Evolutionary conservation across 1,284 basidiomycete genomes (phyloP), one percentile per base, ranked within the genome.

Genomic region (Cutaneotrichosporon sp.): DNA sequence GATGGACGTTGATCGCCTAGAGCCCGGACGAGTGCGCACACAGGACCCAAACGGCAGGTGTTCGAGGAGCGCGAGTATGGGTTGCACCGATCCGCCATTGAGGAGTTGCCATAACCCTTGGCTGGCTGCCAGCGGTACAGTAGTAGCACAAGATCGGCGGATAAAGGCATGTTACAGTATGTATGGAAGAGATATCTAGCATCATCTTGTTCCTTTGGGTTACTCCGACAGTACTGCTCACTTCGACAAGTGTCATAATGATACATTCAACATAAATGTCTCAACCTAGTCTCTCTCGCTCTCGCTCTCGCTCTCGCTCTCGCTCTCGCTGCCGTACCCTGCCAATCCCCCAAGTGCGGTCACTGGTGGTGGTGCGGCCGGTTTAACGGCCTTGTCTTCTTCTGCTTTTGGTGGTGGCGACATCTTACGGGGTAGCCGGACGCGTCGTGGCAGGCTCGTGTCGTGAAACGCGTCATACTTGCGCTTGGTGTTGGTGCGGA

Each of bases 391-490:
- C 10, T 14, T n/a, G 1, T 21, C 22, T 26, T 22, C 42, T 56
- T 8, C 42, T 8, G 31, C 14, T 13, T 21, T 22, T 7, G 38
- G 42, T 16, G 56, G 57, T 8, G 57, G 57, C 22, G 53, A 50
- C 52, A 13, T 30, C 46, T 60, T 63, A 10, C 57, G 51, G 18
- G 53, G 58, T 31, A 63, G 30, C 10, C 58, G 52, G 13, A 49
- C n/a, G 22, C 63, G 53, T 10, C 31, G 31, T 11, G 26, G 32
- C n/a, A 49, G 42, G 1, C 53, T 34, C 14, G 56, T 59, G 42
- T 47, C 46, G 18, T 40, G 52, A 26, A 66, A 66, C 26, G 57
- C 62, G 31, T 63, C 65, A 16, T 38, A 63, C 49, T 55, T 63
- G 14, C 59, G 21, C 14, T 58, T 58, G 8, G 65, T 66, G 46